These are phyloP conservation scores for Capillidium heterosporum DNA, from an alignment of 371 early-diverging fungal species.

Conservation along the genomic window DNA sequence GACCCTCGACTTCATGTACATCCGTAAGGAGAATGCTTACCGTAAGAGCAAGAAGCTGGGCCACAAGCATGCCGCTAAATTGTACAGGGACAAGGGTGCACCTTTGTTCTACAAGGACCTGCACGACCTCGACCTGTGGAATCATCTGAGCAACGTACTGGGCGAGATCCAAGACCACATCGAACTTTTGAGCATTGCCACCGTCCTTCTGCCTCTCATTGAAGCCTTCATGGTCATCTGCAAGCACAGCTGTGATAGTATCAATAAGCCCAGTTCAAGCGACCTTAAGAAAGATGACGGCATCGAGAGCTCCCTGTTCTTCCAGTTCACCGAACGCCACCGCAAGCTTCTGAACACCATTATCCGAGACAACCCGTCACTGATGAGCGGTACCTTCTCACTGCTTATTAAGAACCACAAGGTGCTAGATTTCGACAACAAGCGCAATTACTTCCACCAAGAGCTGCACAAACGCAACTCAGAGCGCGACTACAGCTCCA, in stretches of 20 bases:
- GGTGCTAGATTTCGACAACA: conserved; percentile 96
- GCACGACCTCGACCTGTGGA: conserved; percentile 59
- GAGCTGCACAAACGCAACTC: conserved; percentile 67
- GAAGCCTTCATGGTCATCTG: conserved; percentile 95
- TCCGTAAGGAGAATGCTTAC: conserved; percentile 15
- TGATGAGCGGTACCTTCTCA: conserved; percentile 95
- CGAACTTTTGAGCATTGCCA: conserved; percentile 75
- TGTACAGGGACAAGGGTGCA: conserved; percentile 30
- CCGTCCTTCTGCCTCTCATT: conserved; percentile 82
- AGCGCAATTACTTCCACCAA: conserved; percentile 91
- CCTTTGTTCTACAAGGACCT: conserved; percentile 27
- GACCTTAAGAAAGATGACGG: conserved; percentile 6
- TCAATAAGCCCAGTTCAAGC: conserved; percentile 4
- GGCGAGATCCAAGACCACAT: conserved; percentile 47
- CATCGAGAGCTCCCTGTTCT: conserved; percentile 22
- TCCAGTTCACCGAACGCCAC: conserved; percentile 81
- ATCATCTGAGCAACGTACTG: conserved; percentile 52
- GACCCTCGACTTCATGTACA: conserved; percentile 73
- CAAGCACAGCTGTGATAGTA: conserved; percentile 34
- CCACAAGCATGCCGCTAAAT: too few relatives aligned
- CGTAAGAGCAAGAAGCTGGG: neutral
- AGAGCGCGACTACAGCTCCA: conserved; percentile 42
- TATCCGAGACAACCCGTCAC: conserved; percentile 88
- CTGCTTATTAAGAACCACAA: conserved; percentile 89
- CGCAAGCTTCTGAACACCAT: conserved; percentile 89